Evolutionary conservation across 2,329 filamentous ascomycete species (phyloP).

Genomic region (Curvularia sp.): DNA sequence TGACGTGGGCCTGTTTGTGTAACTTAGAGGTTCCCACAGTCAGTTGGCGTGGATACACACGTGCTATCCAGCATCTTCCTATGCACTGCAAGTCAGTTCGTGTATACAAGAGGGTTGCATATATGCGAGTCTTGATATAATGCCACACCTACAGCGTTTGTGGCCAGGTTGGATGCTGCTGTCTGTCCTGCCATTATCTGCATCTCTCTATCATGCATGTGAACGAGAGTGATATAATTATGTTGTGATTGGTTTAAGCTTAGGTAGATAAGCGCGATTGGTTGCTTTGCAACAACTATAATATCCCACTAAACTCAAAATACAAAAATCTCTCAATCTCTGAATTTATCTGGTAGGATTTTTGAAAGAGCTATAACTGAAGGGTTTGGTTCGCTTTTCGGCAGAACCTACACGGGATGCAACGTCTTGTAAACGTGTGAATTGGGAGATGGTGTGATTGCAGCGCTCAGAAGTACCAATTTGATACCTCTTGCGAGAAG

Average conservation of each 20-base stretch:
- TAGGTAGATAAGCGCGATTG: background rate
- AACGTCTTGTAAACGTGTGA: too few relatives aligned
- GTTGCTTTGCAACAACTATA: background rate
- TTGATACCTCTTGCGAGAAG: background rate
- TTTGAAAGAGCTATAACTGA: too few relatives aligned
- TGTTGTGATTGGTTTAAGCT: background rate
- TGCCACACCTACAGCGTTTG: background rate
- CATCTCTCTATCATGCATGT: background rate
- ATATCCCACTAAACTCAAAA: background rate
- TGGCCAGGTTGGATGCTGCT: too few relatives aligned
- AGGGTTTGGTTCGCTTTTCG: too few relatives aligned
- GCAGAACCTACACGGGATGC: too few relatives aligned
- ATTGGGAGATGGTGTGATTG: too few relatives aligned
- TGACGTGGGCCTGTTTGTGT: background rate
- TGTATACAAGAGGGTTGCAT: background rate
- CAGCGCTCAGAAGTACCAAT: background rate
- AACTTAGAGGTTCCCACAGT: background rate
- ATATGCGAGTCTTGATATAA: background rate
- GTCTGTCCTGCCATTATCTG: background rate
- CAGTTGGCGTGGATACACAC: background rate
- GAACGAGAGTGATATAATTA: background rate
- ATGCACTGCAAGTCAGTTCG: background rate
- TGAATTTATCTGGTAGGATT: too few relatives aligned
- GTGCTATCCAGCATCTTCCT: background rate
- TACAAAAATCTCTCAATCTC: too few relatives aligned